A percentile compares a stretch with the other conserved stretches of the same genome.
Conservation (phyloP, 2,329 filamentous ascomycete species). For the Onygena corvina region DNA sequence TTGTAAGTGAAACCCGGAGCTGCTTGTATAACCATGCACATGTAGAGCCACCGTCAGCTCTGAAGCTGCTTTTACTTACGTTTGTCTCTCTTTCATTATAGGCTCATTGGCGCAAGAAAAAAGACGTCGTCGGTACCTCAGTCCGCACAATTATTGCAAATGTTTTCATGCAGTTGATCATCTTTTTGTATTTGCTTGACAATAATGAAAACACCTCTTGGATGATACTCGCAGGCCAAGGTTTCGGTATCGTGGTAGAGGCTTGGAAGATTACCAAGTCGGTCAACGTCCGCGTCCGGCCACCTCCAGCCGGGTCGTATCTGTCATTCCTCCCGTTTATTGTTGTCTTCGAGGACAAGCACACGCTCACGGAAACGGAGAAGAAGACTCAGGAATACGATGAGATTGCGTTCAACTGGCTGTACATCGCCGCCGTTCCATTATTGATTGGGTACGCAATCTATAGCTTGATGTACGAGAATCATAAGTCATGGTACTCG, state of each 20-base stretch:
- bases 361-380: constrained; percentile 87
- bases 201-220: constrained; percentile 96
- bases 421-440: constrained; percentile 84
- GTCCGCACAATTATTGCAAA: constrained; percentile 93
- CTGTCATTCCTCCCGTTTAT: constrained; percentile 68
- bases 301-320: constrained; percentile 53
- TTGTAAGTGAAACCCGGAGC: constrained; percentile 40
- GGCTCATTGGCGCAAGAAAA: constrained; percentile 97
- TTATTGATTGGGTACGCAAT: constrained; percentile 76
- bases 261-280: constrained; percentile 96
- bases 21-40: not conserved
- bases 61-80: not conserved
- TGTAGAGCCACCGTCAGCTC: not conserved
- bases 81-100: constrained; percentile 13
- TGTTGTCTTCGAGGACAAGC: constrained; percentile 87
- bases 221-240: constrained; percentile 96
- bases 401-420: constrained; percentile 91
- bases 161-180: constrained; percentile 91
- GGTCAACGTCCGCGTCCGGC: constrained; percentile 73
- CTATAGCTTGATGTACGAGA: constrained; percentile 86
- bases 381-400: constrained; percentile 98
- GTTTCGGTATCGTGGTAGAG: constrained; percentile 64
- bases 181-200: constrained; percentile 93
- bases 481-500: constrained; percentile 96
- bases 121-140: constrained; percentile 94